Conservation (phyloP, 2,329 filamentous ascomycete species). For the Sclerotinia spermophila region DNA sequence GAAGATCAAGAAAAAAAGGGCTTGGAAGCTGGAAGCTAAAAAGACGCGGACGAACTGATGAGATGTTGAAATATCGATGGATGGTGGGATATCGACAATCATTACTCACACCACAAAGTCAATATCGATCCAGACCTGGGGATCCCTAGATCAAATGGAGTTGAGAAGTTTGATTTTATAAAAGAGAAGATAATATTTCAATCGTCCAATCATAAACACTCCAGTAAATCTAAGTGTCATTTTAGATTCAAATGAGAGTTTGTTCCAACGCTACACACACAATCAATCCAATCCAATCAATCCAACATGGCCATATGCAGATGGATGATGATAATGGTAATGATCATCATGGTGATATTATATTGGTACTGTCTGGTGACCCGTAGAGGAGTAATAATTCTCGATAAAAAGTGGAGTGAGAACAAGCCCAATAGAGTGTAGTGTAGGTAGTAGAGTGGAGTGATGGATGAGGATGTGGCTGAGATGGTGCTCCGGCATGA, state of each 20-base stretch:
- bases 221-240: neutral
- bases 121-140: too few relatives aligned
- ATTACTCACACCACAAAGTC: too few relatives aligned
- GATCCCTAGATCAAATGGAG: neutral
- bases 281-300: neutral
- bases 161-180: neutral
- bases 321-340: neutral
- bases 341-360: neutral
- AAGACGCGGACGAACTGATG: neutral
- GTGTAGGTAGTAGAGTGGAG: slow-evolving; percentile 2
- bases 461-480: neutral
- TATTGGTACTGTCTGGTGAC: too few relatives aligned
- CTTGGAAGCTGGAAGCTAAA: neutral
- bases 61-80: too few relatives aligned
- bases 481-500: neutral
- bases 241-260: too few relatives aligned
- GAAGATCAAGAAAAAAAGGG: neutral
- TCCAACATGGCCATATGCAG: neutral
- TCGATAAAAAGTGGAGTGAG: neutral
- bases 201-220: neutral
- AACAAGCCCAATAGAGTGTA: neutral
- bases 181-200: neutral
- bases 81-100: too few relatives aligned
- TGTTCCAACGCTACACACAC: too few relatives aligned
- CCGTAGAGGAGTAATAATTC: too few relatives aligned